phyloP scores from a whole-genome alignment of 2,329 filamentous ascomycete genomes.

The Cercospora sojina region DNA sequence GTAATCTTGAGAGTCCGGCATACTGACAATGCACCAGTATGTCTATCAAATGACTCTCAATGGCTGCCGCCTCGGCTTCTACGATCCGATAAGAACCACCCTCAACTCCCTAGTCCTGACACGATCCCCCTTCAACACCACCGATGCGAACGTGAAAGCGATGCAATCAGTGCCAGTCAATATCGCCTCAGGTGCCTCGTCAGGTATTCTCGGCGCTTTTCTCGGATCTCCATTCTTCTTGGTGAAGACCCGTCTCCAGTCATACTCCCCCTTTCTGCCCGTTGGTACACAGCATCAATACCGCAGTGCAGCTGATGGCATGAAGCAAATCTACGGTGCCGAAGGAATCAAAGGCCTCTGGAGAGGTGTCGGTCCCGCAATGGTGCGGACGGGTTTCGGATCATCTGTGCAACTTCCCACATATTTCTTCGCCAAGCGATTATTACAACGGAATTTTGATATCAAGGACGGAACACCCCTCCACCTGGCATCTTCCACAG shows the following conservation, averaged over 20 bases:
- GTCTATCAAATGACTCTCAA: constrained; percentile 96
- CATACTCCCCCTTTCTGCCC: constrained; percentile 85
- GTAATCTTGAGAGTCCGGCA: neutral
- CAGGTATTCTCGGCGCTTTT: constrained; percentile 87
- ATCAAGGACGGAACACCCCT: constrained; percentile 89
- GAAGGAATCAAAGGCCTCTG: constrained; percentile 85
- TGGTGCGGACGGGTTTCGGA: constrained; percentile 94
- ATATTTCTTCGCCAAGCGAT: constrained; percentile 94
- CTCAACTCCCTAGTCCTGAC: constrained; percentile 55
- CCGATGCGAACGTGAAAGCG: constrained; percentile 37
- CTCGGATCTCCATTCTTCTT: constrained; percentile 96
- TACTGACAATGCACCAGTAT: constrained; percentile 55
- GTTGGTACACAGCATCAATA: constrained; percentile 97
- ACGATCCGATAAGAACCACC: constrained; percentile 82
- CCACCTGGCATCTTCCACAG: constrained; percentile 83
- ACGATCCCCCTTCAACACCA: constrained; percentile 61
- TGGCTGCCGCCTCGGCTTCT: constrained; percentile 94
- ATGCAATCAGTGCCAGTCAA: constrained; percentile 86
- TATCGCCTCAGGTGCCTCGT: constrained; percentile 85
- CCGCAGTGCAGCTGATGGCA: constrained; percentile 77
- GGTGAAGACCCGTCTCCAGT: constrained; percentile 93
- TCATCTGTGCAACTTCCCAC: constrained; percentile 95
- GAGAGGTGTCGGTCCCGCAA: constrained; percentile 85
- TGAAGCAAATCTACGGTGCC: constrained; percentile 70
- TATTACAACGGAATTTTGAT: constrained; percentile 75